Base-by-base conservation (phyloP, 164 flowering plant genomes). In the Macadamia integrifolia region DNA sequence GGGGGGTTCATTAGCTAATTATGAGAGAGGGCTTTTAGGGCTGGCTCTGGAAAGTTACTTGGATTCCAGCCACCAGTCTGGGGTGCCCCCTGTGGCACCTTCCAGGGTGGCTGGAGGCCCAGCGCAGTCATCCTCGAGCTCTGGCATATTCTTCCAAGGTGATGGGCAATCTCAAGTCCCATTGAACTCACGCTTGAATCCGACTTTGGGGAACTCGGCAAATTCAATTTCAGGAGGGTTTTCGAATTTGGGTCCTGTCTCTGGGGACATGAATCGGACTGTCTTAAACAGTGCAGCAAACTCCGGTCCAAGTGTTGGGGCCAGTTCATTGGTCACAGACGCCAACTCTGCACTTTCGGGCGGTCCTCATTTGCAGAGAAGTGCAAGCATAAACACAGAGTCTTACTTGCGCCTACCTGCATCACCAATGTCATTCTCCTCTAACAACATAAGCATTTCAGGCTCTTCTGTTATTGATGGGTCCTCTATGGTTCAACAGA, bases 231-330 rank as follows among this genome's bases (percentile, higher is more conserved):
- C 85, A 14, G 89, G 87, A 62, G 86, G 82, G 62, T 75, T 82
- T 59, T 80, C 87, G 4, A 82, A 74, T 73, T 71, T 81, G 66
- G 86, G 78, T 31, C 86, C 86, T 0, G 78, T 77, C 69, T 85
- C 93, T 32, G 97, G 90, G 69, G 99, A 88, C 70, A 74, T 86
- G 81, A 84, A 81, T 70, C 88, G 85, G 67, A 73, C 79, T 30
- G 79, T 80, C 30, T 73, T 88, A 70, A 88, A 83, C 68, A 82
- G 91, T 69, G 84, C 85, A 58, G 88, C 85, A 61, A 91, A 79
- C 80, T 92, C 99, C 1, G 98, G 92, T 52, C 93, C 92, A 8
- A 90, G 99, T 80, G 86, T 89, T 71, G 97, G 96, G 58, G 98
- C 95, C 30, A 90, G 97, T 76, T 94, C 99, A 13, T 74, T 92